Evolutionary conservation across 495 filamentous ascomycete species (phyloP).

Genomic region (Podospora didyma): DNA sequence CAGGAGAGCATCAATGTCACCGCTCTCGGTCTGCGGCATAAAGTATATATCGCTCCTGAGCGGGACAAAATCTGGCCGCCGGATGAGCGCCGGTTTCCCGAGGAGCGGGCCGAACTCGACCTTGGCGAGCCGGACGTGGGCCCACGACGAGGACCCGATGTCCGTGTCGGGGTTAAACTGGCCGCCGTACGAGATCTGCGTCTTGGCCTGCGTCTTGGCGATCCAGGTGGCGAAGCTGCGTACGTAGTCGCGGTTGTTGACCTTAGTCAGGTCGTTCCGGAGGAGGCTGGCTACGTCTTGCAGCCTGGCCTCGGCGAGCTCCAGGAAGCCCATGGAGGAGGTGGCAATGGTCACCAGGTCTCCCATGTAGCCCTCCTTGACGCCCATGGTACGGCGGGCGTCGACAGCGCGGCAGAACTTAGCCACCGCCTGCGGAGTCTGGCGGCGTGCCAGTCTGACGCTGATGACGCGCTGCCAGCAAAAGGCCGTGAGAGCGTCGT

Average conservation of each 20-base stretch:
- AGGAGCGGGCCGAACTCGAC: not conserved
- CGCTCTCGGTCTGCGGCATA: constrained; percentile 4
- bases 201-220: constrained; percentile 31
- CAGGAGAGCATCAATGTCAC: constrained; percentile 19
- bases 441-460: no score
- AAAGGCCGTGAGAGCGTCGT: no score
- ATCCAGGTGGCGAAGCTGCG: constrained; percentile 41
- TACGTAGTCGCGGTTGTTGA: constrained; percentile 28
- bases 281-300: constrained; percentile 9
- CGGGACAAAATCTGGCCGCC: not conserved
- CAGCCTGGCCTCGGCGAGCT: no score
- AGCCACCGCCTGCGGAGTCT: no score
- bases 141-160: constrained; percentile 26
- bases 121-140: not conserved
- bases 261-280: constrained; percentile 24
- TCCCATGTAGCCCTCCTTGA: no score
- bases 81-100: not conserved
- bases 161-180: constrained; percentile 18
- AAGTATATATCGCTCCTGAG: constrained; percentile 1
- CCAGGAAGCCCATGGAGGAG: no score
- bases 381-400: no score
- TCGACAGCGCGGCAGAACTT: no score
- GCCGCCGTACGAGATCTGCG: constrained; percentile 33
- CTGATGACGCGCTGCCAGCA: no score
- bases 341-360: no score